phyloP scores from a whole-genome alignment of 2,329 filamentous ascomycete species.

The Piedraia hortae region DNA sequence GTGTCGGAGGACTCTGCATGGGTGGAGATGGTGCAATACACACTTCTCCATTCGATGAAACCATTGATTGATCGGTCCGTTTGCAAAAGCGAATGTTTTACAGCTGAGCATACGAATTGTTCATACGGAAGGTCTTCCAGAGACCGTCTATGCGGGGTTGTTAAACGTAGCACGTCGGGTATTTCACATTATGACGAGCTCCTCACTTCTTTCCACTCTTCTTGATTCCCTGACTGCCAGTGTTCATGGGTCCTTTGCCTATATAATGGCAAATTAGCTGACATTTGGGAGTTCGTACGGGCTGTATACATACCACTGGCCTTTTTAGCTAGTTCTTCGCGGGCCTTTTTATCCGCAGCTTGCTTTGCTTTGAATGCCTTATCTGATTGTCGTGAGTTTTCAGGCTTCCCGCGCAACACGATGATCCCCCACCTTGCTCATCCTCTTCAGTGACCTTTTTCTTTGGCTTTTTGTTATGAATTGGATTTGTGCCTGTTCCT shows the following conservation, averaged over 20 bases:
- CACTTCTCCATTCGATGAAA: no score
- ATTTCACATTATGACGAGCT: background rate
- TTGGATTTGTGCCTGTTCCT: conserved; percentile 25
- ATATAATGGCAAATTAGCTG: no score
- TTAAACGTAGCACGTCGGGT: no score
- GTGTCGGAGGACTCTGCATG: no score
- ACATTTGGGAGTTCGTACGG: no score
- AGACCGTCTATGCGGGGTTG: no score
- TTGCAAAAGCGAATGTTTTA: no score
- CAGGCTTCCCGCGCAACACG: background rate
- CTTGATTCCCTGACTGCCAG: conserved; percentile 60
- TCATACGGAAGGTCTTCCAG: no score
- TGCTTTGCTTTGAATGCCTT: conserved; percentile 61
- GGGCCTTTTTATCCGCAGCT: conserved; percentile 42
- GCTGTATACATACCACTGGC: no score
- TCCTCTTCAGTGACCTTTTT: conserved; percentile 49
- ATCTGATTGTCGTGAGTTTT: conserved; percentile 18
- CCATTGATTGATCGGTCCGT: no score
- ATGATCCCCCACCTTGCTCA: conserved; percentile 31
- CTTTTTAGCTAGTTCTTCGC: conserved; percentile 65
- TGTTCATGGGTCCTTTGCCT: conserved; percentile 76
- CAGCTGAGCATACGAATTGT: no score
- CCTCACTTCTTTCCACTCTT: conserved; percentile 87
- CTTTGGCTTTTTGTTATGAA: conserved; percentile 55
- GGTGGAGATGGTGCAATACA: no score